These are phyloP conservation scores for Aspergillus mulundensis DNA, from an alignment of 495 filamentous ascomycete genomes.

Conservation along the genomic window DNA sequence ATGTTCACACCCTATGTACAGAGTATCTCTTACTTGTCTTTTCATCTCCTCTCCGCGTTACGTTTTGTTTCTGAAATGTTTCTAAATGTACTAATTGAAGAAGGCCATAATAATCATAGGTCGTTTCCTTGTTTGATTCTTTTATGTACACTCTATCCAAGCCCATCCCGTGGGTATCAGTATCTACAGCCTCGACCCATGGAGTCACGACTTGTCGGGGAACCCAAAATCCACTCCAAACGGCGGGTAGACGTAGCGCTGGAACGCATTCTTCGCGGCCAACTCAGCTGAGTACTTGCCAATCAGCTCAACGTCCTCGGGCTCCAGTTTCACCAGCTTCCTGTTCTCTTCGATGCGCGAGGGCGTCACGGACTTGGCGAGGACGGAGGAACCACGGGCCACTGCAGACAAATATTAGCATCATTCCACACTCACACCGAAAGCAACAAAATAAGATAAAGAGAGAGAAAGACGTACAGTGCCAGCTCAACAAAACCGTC, in stretches of 20 bases:
- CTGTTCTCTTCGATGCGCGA: constrained; percentile 71
- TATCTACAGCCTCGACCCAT: not conserved
- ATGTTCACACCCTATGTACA: not conserved
- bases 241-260: constrained; percentile 72
- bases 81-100: too few species aligned
- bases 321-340: constrained; percentile 63
- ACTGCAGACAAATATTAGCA: constrained; percentile 39
- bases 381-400: constrained; percentile 65
- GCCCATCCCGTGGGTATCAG: not conserved
- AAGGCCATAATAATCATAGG: too few species aligned
- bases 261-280: constrained; percentile 55
- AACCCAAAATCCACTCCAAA: constrained; percentile 77
- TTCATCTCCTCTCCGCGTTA: not conserved
- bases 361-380: constrained; percentile 76
- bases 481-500: constrained; percentile 69
- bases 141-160: constrained; percentile 4
- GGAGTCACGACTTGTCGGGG: constrained; percentile 57
- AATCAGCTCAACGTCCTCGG: constrained; percentile 61
- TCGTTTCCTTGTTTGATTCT: not conserved
- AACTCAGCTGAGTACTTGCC: constrained; percentile 56
- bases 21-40: not conserved
- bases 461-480: constrained; percentile 47
- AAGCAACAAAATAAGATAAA: not conserved
- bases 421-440: not conserved
- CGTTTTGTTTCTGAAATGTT: too few species aligned